These are phyloP conservation scores for Daedaleopsis sinensis DNA, from an alignment of 768 basidiomycete species.

Conservation along the genomic window DNA sequence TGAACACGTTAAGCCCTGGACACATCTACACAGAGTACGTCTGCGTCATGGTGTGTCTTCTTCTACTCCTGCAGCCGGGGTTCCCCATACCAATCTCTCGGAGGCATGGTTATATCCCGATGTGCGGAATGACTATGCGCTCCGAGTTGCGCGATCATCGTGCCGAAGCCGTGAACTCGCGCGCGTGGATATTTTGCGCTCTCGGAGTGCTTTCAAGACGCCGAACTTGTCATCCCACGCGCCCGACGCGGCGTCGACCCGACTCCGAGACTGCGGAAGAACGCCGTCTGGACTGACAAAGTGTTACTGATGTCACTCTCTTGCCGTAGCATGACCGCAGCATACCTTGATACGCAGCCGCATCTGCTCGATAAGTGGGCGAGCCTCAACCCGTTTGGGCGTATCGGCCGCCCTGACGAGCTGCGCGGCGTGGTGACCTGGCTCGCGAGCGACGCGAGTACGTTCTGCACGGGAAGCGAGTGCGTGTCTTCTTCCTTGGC, in stretches of 20 bases:
- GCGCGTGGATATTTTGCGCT: neutral
- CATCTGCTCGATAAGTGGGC: conserved; percentile 70
- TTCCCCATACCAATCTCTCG: neutral
- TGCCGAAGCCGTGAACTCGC: neutral
- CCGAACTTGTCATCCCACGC: neutral
- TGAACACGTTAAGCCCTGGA: conserved; percentile 78
- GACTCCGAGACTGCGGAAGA: no score
- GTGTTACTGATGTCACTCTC: neutral
- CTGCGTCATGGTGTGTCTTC: neutral
- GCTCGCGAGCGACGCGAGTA: conserved; percentile 77
- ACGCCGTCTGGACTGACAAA: no score
- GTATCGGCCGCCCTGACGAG: conserved; percentile 74
- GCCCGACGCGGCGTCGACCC: no score
- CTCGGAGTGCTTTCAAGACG: neutral
- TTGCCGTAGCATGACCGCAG: conserved; percentile 67
- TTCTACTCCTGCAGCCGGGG: neutral
- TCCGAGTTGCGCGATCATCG: neutral
- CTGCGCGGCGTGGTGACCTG: conserved; percentile 70
- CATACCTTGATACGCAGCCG: conserved; percentile 66
- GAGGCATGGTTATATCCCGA: neutral
- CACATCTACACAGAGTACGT: conserved; percentile 70
- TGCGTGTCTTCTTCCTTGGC: conserved; percentile 41
- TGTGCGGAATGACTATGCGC: neutral
- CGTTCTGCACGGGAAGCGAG: conserved; percentile 85
- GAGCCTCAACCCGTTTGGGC: conserved; percentile 65